phyloP scores from a whole-genome alignment of 2,329 filamentous ascomycete genomes.

The Cephalotrichum gorgonifer region DNA sequence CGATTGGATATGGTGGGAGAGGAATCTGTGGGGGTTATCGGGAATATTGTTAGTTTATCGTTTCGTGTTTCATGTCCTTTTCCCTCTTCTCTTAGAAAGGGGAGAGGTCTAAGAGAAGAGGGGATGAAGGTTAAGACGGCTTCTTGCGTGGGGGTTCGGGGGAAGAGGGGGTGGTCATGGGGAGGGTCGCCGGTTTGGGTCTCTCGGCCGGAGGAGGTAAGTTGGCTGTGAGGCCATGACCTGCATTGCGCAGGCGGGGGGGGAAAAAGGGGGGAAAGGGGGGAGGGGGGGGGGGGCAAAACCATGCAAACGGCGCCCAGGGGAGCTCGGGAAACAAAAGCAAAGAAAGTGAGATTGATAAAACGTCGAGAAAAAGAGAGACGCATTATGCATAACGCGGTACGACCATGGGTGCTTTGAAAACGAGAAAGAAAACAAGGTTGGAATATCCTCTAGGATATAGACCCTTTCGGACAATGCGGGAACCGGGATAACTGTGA shows the following conservation, averaged over 20 bases:
- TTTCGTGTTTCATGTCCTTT: neutral
- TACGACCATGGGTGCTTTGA: neutral
- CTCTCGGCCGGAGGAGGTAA: too few species aligned
- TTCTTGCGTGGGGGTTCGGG: neutral
- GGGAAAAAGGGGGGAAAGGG: neutral
- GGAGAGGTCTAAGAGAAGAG: neutral
- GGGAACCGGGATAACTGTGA: neutral
- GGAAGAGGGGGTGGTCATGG: neutral
- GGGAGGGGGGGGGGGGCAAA: too few species aligned
- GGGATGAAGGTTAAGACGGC: neutral
- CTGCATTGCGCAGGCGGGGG: neutral
- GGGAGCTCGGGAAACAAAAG: neutral
- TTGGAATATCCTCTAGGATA: neutral
- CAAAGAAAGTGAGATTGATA: neutral
- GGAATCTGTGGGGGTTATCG: conserved; percentile 37
- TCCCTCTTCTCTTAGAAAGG: neutral
- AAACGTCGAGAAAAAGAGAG: neutral
- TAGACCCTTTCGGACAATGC: neutral
- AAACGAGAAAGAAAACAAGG: neutral
- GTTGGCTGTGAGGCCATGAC: too few species aligned
- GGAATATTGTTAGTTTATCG: neutral
- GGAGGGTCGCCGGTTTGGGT: neutral
- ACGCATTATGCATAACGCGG: neutral
- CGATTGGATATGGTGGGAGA: conserved; percentile 46
- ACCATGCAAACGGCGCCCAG: too few species aligned